phyloP scores from a whole-genome alignment of 225 moss, liverwort and hornwort species.

The Sphagnum contortum region DNA sequence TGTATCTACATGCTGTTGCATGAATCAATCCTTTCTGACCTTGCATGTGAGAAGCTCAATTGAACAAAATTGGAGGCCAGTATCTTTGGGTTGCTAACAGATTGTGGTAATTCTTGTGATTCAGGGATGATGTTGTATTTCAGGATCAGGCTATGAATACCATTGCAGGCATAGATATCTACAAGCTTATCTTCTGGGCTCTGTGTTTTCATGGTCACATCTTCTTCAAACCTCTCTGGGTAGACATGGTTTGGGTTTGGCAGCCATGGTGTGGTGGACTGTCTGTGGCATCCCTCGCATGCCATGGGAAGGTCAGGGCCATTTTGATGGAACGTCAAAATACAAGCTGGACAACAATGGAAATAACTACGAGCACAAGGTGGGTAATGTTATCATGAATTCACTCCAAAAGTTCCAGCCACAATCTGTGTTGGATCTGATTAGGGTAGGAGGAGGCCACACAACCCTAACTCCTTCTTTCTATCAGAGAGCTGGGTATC shows the following conservation, averaged over 20 bases:
- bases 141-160: conserved; percentile 86
- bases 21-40: too few relatives aligned
- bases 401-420: conserved; percentile 64
- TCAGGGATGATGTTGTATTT: conserved; percentile 85
- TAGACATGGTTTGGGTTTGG: conserved; percentile 87
- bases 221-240: conserved; percentile 86
- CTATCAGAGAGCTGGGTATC: conserved; percentile 47
- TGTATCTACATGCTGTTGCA: too few relatives aligned
- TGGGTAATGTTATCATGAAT: conserved; percentile 86
- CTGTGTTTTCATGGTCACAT: conserved; percentile 89
- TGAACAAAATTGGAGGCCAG: too few relatives aligned
- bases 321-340: conserved; percentile 89
- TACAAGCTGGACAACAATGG: conserved; percentile 91
- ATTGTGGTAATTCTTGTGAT: too few relatives aligned
- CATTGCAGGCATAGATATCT: conserved; percentile 70
- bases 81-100: too few relatives aligned
- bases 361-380: conserved; percentile 87
- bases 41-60: too few relatives aligned
- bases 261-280: conserved; percentile 97
- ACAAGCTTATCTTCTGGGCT: conserved; percentile 88
- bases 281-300: conserved; percentile 88
- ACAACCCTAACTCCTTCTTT: conserved; percentile 89
- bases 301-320: conserved; percentile 96
- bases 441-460: conserved; percentile 55
- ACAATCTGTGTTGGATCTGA: conserved; percentile 60